Evolutionary conservation across 345 rosid species (phyloP), one percentile per base, ranked within the genome.

Genomic region (Lepidium didymum): DNA sequence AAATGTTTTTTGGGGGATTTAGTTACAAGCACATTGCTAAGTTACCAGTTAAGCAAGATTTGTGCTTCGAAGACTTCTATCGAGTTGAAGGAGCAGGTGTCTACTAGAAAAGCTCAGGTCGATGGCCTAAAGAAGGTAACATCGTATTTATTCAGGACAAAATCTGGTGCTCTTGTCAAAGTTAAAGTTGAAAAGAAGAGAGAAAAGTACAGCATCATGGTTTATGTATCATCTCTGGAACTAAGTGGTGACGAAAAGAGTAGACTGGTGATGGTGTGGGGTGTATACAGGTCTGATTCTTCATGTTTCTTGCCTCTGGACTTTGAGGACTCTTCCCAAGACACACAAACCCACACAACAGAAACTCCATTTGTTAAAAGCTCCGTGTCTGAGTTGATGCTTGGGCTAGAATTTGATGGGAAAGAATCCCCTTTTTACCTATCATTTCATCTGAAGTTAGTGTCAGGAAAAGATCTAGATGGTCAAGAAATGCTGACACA

Each of bases 351-450:
- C 14, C 67, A 68, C 56, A 76, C 80, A 53, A 61, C 70, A 50
- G 88, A 86, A 60, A 76, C 81, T 53, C 80, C 80, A 23, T 79
- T 94, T 46, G 49, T 64, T 36, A 80, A 72, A 63, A 81, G 50
- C 67, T 70, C 94, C 19, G 62, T 45, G 46, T 78, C 77, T 34
- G 77, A 51, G 56, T 79, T 79, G 56, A 77, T 77, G 54, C 63
- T 81, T 9, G 85, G 90, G 72, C 66, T 94, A 79, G 89, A 81
- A 76, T 88, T 94, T 76, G 91, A 84, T 52, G 88, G 74, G 37
- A 81, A 80, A 70, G 84, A 84, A 37, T 64, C 70, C 46, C 99
- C 97, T 21, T 81, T 85, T 74, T 89, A 85, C 68, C 80, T 94
- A 57, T 91, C 95, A 0, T 94, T 94, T 79, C 52, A 79, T 15